A percentile compares a stretch with the other conserved stretches of the same genome.
Conservation (phyloP, 257 asterid species). For the Sherardia arvensis region DNA sequence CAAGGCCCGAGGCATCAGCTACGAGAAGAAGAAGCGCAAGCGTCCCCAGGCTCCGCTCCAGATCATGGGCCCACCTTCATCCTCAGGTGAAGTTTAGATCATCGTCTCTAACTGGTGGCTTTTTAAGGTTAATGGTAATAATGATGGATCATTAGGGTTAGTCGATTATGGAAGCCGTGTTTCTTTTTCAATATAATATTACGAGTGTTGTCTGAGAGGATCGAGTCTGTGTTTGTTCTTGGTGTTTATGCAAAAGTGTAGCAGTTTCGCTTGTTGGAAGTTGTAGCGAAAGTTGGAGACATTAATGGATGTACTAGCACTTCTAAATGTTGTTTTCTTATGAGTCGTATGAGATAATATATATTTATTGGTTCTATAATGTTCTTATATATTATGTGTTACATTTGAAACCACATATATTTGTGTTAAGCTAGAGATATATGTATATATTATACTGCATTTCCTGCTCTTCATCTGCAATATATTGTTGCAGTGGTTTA, state of each 20-base stretch:
- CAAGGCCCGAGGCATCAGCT: slow-evolving; percentile 82
- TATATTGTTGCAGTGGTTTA: too few relatives aligned
- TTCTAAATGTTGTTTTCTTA: background rate
- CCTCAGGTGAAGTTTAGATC: slow-evolving; percentile 16
- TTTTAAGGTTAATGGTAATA: too few relatives aligned
- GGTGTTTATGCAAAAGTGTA: slow-evolving; percentile 21
- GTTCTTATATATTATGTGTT: background rate
- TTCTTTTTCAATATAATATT: background rate
- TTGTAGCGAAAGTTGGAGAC: background rate
- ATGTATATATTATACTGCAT: too few relatives aligned
- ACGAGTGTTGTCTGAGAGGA: too few relatives aligned
- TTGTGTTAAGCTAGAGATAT: background rate
- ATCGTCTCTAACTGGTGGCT: background rate
- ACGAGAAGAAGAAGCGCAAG: slow-evolving; percentile 71
- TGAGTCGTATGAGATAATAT: background rate
- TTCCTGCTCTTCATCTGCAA: too few relatives aligned
- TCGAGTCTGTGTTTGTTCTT: background rate
- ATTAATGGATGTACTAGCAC: slow-evolving; percentile 5
- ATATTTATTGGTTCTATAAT: background rate
- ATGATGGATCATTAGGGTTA: background rate
- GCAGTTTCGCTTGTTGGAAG: slow-evolving; percentile 11
- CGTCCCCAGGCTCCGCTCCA: slow-evolving; percentile 13
- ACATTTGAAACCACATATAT: background rate
- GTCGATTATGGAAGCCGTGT: background rate
- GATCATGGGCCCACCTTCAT: slow-evolving; percentile 18